Percentiles rank a stretch among this genome's conserved stretches.
These are phyloP conservation scores for Mycena sp. DNA, from an alignment of 1,284 basidiomycete genomes.

Conservation along the genomic window DNA sequence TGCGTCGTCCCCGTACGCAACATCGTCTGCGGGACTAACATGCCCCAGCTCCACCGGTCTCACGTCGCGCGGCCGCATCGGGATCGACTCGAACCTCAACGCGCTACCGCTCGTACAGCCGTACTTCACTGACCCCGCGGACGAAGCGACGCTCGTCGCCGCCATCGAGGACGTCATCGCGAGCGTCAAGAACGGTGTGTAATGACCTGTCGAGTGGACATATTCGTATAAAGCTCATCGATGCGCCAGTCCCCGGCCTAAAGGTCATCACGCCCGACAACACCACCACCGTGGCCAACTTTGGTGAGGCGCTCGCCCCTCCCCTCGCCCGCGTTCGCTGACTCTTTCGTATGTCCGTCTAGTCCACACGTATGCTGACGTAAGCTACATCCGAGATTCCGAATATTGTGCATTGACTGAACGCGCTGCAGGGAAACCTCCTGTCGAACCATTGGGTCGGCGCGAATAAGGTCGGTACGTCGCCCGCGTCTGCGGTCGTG, in stretches of 20 bases:
- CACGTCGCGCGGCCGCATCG: conserved; percentile 69
- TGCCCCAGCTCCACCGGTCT: conserved; percentile 55
- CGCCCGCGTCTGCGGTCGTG: conserved; percentile 49
- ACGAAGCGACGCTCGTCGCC: conserved; percentile 59
- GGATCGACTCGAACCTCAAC: conserved; percentile 61
- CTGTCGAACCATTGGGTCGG: conserved; percentile 70
- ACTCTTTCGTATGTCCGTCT: background rate
- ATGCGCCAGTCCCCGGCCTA: conserved; percentile 55
- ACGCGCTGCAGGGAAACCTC: conserved; percentile 13
- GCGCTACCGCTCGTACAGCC: conserved; percentile 59
- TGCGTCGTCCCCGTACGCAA: background rate
- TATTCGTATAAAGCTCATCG: background rate
- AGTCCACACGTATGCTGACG: conserved; percentile 23
- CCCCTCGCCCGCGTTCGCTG: background rate
- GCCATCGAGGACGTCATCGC: conserved; percentile 57
- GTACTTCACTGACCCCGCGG: conserved; percentile 67
- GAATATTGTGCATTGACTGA: background rate
- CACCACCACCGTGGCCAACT: conserved; percentile 59
- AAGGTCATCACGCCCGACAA: conserved; percentile 68
- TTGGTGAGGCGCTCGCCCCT: conserved; percentile 47
- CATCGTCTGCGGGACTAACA: background rate
- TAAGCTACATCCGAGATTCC: background rate
- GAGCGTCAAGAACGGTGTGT: conserved; percentile 23
- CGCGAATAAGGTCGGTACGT: conserved; percentile 56
- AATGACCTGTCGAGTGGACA: background rate